phyloP scores from a whole-genome alignment of 1,284 basidiomycete species.

The Microbotryum intermedium region DNA sequence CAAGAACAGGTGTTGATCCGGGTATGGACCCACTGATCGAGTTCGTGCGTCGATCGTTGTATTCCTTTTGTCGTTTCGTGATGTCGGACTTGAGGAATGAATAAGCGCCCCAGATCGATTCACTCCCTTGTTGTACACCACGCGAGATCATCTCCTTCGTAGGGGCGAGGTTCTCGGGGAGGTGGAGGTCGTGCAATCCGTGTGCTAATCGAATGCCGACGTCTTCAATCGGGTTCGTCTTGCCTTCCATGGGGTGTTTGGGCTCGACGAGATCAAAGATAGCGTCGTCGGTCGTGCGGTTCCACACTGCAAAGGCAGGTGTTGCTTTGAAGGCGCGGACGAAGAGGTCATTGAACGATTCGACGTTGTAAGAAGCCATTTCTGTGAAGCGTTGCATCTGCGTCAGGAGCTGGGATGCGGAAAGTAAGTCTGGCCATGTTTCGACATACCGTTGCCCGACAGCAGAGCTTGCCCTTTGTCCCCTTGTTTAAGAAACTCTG shows the following conservation, averaged over 20 bases:
- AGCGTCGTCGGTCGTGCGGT: conserved; percentile 72
- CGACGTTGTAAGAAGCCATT: conserved; percentile 39
- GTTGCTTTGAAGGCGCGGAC: conserved; percentile 73
- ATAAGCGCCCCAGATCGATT: conserved; percentile 51
- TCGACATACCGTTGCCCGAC: conserved; percentile 31
- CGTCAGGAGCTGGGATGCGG: not conserved
- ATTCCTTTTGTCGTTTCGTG: conserved; percentile 10
- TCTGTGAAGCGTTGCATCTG: conserved; percentile 3
- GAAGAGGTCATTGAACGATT: conserved; percentile 66
- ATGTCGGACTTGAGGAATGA: conserved; percentile 19
- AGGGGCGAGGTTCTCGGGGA: conserved; percentile 80
- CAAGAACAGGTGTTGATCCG: conserved; percentile 1
- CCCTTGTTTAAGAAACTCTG: conserved; percentile 55
- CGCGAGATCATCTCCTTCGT: conserved; percentile 73
- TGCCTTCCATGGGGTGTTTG: conserved; percentile 74
- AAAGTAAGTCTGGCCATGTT: not conserved
- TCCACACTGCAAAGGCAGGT: conserved; percentile 77
- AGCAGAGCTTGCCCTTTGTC: conserved; percentile 49
- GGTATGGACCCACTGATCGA: no score
- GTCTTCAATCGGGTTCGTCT: conserved; percentile 76
- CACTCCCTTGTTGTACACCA: conserved; percentile 62
- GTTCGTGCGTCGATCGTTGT: not conserved
- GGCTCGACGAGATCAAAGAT: conserved; percentile 89
- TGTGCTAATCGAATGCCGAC: conserved; percentile 77
- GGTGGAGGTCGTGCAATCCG: conserved; percentile 78